These are phyloP conservation scores for Aureoboletus auriporus DNA, from an alignment of 768 basidiomycete genomes.

Conservation along the genomic window DNA sequence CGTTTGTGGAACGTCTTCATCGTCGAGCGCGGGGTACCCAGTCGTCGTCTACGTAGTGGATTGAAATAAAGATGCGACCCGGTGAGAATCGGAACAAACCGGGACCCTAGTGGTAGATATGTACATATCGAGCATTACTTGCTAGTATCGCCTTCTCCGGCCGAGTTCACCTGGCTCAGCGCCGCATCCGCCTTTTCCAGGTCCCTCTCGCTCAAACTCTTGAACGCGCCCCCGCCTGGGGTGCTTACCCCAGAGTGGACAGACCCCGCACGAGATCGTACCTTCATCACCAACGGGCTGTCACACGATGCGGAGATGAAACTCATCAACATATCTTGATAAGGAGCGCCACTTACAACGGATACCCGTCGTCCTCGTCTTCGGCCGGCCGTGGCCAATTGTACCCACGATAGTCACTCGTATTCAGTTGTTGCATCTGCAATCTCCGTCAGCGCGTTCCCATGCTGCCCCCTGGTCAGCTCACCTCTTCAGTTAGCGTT, in stretches of 20 bases:
- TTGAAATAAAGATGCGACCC: not conserved
- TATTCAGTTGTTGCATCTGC: slow-evolving; percentile 83
- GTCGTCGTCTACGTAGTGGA: not conserved
- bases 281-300: slow-evolving; percentile 88
- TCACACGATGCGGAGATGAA: slow-evolving; percentile 6
- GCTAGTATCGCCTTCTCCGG: not conserved
- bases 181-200: slow-evolving; percentile 85
- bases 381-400: slow-evolving; percentile 56
- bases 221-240: slow-evolving; percentile 77
- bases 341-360: slow-evolving; percentile 57
- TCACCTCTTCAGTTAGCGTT: slow-evolving; percentile 80
- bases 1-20: slow-evolving; percentile 52
- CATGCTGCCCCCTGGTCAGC: slow-evolving; percentile 9
- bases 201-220: slow-evolving; percentile 84
- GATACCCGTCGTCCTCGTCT: slow-evolving; percentile 90
- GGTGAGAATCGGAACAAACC: slow-evolving; percentile 15
- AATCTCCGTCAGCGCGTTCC: not conserved
- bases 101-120: slow-evolving; percentile 3
- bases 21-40: slow-evolving; percentile 37
- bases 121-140: too few relatives aligned
- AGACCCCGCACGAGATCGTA: slow-evolving; percentile 77
- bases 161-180: slow-evolving; percentile 54
- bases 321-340: slow-evolving; percentile 8
- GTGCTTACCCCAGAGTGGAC: slow-evolving; percentile 76
- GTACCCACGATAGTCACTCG: slow-evolving; percentile 74